Evolutionary conservation across 2,329 filamentous ascomycete species (phyloP).

Genomic region (Rasamsonia emersonii): DNA sequence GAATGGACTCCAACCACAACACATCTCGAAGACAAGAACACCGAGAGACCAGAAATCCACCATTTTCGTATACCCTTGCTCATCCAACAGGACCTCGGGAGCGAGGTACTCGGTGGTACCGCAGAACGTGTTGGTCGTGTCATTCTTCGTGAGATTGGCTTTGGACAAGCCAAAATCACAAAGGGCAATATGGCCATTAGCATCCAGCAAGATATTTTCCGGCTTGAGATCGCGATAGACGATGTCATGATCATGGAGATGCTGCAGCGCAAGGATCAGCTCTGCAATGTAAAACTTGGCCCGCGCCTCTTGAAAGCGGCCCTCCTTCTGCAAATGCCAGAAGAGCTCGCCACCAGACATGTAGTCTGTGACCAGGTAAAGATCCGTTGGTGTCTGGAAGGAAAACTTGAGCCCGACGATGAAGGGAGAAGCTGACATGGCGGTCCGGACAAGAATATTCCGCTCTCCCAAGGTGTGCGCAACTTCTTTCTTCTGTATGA

Average conservation of each 20-base stretch:
- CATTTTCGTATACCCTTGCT: slow-evolving; percentile 99
- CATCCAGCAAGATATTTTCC: slow-evolving; percentile 93
- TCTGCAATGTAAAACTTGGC: slow-evolving; percentile 99
- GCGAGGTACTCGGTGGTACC: slow-evolving; percentile 97
- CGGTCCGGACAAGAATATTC: slow-evolving; percentile 93
- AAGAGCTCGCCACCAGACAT: slow-evolving; percentile 99
- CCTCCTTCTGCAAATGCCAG: slow-evolving; percentile 97
- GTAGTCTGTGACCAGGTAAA: slow-evolving; percentile 98
- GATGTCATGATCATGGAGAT: slow-evolving; percentile 93
- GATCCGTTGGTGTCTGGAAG: slow-evolving; percentile 92
- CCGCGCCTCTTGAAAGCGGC: slow-evolving; percentile 84
- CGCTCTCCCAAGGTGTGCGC: slow-evolving; percentile 94
- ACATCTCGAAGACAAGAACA: slow-evolving; percentile 98
- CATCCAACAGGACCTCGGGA: slow-evolving; percentile 88
- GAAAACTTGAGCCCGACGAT: slow-evolving; percentile 98
- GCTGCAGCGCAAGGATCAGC: slow-evolving; percentile 87
- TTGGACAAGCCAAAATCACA: slow-evolving; percentile 98
- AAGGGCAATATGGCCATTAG: slow-evolving; percentile 93
- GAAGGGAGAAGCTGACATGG: slow-evolving; percentile 90
- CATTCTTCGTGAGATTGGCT: slow-evolving; percentile 92
- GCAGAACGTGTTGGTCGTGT: slow-evolving; percentile 98
- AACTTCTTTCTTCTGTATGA: slow-evolving; percentile 99
- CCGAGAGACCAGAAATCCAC: slow-evolving; percentile 99
- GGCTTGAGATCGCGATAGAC: slow-evolving; percentile 97
- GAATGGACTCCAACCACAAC: slow-evolving; percentile 98